Base-by-base conservation (phyloP, 2,329 filamentous ascomycete genomes). In the Clonostachys sp. region DNA sequence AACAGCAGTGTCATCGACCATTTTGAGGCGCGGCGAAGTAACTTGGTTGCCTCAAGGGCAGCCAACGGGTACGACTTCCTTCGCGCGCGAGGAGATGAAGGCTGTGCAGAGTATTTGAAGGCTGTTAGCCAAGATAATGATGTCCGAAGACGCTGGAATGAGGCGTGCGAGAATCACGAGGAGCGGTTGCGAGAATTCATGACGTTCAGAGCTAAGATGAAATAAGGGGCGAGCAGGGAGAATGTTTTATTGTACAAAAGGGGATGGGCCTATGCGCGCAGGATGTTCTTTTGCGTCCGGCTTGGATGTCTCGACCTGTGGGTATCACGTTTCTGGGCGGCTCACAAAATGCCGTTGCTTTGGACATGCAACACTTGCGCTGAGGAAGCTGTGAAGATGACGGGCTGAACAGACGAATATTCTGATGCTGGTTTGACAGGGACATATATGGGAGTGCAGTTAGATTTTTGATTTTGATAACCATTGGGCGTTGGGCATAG, bases 111-210 rank as follows among this genome's bases (percentile, higher is more conserved):
- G 47, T 90, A 90, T 59, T 61, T 81, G 49, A 67, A 67, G 36
- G 80, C 78, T 60, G 65, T 86, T 47, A 75, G 78, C 53, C 80
- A 88, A 62, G 87, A 91, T 58, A 76, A 81, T 52, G 69, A 72
- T 43, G 78, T 88, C 6, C 71, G 83, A 48, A 72, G 72, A 56
- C 74, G 77, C 48, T 89, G 86, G 84, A 66, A 66, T 33, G 62
- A 74, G 9, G 80, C 80, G 8, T 80, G 77, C 50, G 75, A 80
- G 41, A 74, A 74, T 50, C 86, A 91, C 57, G 74, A 79, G 48
- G 62, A 71, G 48, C 75, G 76, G 10, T 67, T 89, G 48, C 70
- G 74, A 53, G 76, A 81, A 53, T 87, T 83, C 57, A 69, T 77
- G 62, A 71, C 61, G 30, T 70, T 71, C 50, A 64, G 70, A 49